Evolutionary conservation across 1,284 basidiomycete species (phyloP).

Genomic region (Leccinum holopus): DNA sequence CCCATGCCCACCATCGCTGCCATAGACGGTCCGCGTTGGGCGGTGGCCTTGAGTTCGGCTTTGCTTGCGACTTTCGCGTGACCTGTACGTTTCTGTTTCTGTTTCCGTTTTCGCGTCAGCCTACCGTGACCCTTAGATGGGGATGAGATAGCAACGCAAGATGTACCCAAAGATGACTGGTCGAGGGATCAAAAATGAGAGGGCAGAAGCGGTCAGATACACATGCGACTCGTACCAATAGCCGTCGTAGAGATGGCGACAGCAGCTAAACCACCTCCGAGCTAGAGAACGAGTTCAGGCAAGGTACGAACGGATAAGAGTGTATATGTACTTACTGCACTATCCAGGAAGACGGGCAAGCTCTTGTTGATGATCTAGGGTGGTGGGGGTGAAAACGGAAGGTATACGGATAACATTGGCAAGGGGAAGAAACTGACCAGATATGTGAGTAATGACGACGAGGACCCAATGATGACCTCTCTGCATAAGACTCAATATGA

Average conservation of each 20-base stretch:
- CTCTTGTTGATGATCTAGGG: constrained; percentile 84
- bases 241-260: constrained; percentile 81
- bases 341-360: constrained; percentile 92
- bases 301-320: neutral
- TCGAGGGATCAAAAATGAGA: neutral
- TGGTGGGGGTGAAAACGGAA: constrained; percentile 40
- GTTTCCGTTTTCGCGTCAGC: no score
- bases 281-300: constrained; percentile 35
- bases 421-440: constrained; percentile 68
- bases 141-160: neutral
- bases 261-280: constrained; percentile 84
- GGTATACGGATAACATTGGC: constrained; percentile 72
- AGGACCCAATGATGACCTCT: constrained; percentile 94
- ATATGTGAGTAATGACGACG: constrained; percentile 56
- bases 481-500: constrained; percentile 75
- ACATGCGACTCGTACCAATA: constrained; percentile 55
- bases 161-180: constrained; percentile 80
- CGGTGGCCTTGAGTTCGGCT: no score
- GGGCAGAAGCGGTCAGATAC: neutral
- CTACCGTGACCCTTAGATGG: neutral
- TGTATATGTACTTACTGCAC: constrained; percentile 55
- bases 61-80: no score
- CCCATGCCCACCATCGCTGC: no score
- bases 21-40: no score
- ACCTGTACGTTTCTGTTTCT: no score